Conservation (phyloP, 1,139 yeast genomes). For the Yamadazyma taylorii region DNA sequence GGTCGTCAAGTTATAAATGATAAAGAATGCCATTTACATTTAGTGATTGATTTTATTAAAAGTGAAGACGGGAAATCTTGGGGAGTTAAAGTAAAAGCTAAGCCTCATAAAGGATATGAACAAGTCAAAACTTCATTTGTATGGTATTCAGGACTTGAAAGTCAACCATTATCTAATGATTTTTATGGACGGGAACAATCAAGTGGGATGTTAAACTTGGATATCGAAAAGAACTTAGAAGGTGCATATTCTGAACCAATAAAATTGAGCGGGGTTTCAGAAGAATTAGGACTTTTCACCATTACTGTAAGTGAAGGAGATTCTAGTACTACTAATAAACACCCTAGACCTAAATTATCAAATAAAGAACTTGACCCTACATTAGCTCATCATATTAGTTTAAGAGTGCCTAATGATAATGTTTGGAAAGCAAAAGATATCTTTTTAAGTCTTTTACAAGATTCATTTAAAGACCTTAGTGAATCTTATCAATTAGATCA, state of each 20-base stretch:
- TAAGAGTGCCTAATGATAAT: constrained; percentile 69
- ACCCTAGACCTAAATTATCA: constrained; percentile 28
- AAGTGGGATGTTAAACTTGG: constrained; percentile 38
- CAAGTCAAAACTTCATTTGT: constrained; percentile 61
- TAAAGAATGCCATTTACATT: constrained; percentile 56
- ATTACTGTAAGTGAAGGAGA: constrained; percentile 49
- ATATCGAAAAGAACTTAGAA: constrained; percentile 21
- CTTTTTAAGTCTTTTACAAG: constrained; percentile 67
- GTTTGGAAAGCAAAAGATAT: constrained; percentile 83
- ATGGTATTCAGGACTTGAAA: constrained; percentile 76
- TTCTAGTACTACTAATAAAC: constrained; percentile 41
- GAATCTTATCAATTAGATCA: constrained; percentile 31
- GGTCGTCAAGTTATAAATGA: constrained; percentile 81
- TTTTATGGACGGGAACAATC: constrained; percentile 19
- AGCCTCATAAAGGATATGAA: constrained; percentile 53
- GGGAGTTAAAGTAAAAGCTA: constrained; percentile 70
- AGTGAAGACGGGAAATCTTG: constrained; percentile 70
- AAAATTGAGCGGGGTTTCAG: constrained; percentile 52
- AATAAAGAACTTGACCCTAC: constrained; percentile 47
- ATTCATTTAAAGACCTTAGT: constrained; percentile 55
- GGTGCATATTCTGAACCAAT: constrained; percentile 37
- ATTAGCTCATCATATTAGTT: constrained; percentile 62
- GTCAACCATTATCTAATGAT: constrained; percentile 29
- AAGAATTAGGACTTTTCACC: constrained; percentile 55
- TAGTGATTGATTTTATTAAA: constrained; percentile 77